Evolutionary conservation across 2,329 filamentous ascomycete species (phyloP).

Genomic region (Aspergillus aculeatinus): DNA sequence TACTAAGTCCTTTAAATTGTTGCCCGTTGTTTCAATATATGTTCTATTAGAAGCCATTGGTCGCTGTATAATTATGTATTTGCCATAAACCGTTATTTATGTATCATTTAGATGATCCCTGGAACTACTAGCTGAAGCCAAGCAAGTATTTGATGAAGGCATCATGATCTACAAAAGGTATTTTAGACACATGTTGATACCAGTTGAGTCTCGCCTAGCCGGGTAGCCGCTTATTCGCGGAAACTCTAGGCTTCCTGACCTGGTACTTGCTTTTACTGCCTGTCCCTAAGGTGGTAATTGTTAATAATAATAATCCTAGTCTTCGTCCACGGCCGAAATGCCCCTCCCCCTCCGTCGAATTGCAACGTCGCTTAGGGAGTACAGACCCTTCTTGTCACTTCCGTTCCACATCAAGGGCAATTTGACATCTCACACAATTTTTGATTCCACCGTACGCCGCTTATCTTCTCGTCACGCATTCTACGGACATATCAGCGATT

Average conservation of each 20-base stretch:
- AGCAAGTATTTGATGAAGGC: not conserved
- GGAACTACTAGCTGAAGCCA: not conserved
- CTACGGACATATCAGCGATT: conserved; percentile 48
- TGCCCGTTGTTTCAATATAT: not conserved
- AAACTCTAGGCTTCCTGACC: not conserved
- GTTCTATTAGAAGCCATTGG: not conserved
- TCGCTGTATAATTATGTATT: not conserved
- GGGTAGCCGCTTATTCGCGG: not conserved
- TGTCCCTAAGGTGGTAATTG: not conserved
- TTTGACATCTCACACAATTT: conserved; percentile 6
- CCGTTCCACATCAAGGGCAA: conserved; percentile 6
- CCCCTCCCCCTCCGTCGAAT: conserved; percentile 36
- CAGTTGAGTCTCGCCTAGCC: not conserved
- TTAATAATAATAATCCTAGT: conserved; percentile 1
- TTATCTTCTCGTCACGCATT: conserved; percentile 35
- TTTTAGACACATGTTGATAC: not conserved
- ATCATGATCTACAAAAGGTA: not conserved
- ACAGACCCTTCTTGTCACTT: conserved; percentile 10
- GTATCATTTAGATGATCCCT: not conserved
- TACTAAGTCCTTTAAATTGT: not conserved
- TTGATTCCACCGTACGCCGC: conserved; percentile 11
- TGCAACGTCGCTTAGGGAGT: conserved; percentile 25
- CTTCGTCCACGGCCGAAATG: conserved; percentile 26
- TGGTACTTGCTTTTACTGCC: not conserved
- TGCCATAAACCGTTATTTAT: not conserved